Percentiles rank a stretch among this genome's conserved stretches.
These are phyloP conservation scores for Leccinum fibrillosum DNA, from an alignment of 768 basidiomycete species.

Conservation along the genomic window DNA sequence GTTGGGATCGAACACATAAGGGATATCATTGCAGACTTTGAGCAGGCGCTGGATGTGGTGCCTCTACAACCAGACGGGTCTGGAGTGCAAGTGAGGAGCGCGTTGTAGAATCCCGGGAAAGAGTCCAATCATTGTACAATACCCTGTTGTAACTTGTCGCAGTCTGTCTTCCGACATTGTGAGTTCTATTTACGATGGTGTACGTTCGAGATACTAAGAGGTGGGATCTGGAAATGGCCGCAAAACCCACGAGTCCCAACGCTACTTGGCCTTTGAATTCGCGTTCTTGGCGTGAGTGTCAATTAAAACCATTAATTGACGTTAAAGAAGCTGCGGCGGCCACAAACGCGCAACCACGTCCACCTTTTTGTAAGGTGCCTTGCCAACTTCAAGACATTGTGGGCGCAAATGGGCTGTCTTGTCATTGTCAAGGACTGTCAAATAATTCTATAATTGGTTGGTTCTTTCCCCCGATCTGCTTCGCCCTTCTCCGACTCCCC, in stretches of 20 bases:
- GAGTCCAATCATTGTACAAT: neutral
- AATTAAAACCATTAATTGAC: too few relatives aligned
- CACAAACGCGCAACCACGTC: too few relatives aligned
- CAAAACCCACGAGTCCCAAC: too few relatives aligned
- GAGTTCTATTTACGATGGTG: too few relatives aligned
- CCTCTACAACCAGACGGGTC: neutral
- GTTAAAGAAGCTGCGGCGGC: too few relatives aligned
- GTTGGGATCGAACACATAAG: slow-evolving; percentile 43
- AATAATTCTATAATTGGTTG: neutral
- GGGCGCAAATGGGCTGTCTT: neutral
- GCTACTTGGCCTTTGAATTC: too few relatives aligned
- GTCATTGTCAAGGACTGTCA: neutral
- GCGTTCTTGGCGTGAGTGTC: too few relatives aligned
- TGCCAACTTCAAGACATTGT: neutral
- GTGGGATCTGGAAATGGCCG: too few relatives aligned
- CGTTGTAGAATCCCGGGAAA: neutral
- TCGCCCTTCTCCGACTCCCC: neutral
- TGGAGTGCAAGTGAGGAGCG: neutral
- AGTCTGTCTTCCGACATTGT: too few relatives aligned
- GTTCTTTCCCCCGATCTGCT: neutral
- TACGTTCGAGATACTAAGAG: too few relatives aligned
- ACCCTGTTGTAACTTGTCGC: neutral
- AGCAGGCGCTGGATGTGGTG: slow-evolving; percentile 34
- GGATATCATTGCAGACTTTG: slow-evolving; percentile 50
- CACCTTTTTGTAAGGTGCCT: neutral